Conservation (phyloP, 1,139 yeast species). For the Schwanniomyces etchellsii region DNA sequence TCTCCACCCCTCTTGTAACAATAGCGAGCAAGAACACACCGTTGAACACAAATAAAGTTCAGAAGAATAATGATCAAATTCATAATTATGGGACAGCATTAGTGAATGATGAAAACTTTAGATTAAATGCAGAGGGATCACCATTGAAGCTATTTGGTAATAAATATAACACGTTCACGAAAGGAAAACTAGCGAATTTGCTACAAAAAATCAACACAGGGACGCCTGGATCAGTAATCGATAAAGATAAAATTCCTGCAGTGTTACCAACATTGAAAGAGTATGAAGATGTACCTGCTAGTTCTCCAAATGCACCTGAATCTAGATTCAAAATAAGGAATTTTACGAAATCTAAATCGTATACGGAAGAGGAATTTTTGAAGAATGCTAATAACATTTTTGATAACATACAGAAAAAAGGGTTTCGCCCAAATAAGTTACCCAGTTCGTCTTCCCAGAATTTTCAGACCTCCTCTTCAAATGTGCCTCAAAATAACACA, state of each 20-base stretch:
- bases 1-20: conserved; percentile 28
- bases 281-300: conserved; percentile 2
- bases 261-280: no score
- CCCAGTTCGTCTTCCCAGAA: background rate
- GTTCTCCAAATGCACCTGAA: conserved; percentile 11
- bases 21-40: background rate
- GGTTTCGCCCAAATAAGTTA: conserved; percentile 14
- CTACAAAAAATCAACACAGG: conserved; percentile 21
- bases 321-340: conserved; percentile 25
- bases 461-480: background rate
- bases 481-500: no score
- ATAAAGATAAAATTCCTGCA: background rate
- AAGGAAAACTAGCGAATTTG: conserved; percentile 29
- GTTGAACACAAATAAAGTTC: conserved; percentile 1
- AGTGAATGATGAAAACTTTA: conserved; percentile 12
- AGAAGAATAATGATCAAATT: conserved; percentile 18
- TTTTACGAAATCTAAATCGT: conserved; percentile 26
- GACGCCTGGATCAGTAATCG: conserved; percentile 8
- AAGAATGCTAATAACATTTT: conserved; percentile 37
- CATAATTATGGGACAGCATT: conserved; percentile 17
- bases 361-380: conserved; percentile 32
- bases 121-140: conserved; percentile 17
- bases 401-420: conserved; percentile 33
- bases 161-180: conserved; percentile 39
- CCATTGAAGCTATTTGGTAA: conserved; percentile 37